Evolutionary conservation across 2,329 filamentous ascomycete species (phyloP).

Genomic region (Metarhizium robertsii): DNA sequence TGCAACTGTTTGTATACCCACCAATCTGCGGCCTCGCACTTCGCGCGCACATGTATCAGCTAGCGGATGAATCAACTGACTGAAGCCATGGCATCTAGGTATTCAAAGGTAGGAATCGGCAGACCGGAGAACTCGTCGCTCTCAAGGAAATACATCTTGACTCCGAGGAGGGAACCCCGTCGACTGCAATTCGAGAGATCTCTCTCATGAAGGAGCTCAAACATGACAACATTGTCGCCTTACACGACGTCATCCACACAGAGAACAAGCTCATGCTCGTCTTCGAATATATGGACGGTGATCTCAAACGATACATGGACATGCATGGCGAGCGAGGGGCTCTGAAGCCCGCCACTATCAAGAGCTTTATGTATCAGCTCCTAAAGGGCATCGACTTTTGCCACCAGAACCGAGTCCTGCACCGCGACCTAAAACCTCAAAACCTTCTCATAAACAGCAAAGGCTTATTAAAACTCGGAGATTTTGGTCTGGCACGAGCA

Average conservation of each 20-base stretch:
- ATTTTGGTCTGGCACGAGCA: slow-evolving; percentile 87
- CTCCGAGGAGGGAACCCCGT: slow-evolving; percentile 94
- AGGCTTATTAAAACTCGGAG: slow-evolving; percentile 82
- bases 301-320: slow-evolving; percentile 99
- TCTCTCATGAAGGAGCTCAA: slow-evolving; percentile 99
- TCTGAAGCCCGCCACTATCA: slow-evolving; percentile 83
- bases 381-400: slow-evolving; percentile 95
- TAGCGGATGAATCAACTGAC: slow-evolving; percentile 8
- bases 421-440: slow-evolving; percentile 92
- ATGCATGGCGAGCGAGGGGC: slow-evolving; percentile 81
- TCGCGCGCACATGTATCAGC: not conserved
- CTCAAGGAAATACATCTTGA: slow-evolving; percentile 98
- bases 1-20: slow-evolving; percentile 63
- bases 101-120: slow-evolving; percentile 95
- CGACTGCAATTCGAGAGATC: slow-evolving; percentile 95
- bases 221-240: slow-evolving; percentile 93
- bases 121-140: slow-evolving; percentile 92
- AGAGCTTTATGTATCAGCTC: slow-evolving; percentile 98
- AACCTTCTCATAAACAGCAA: slow-evolving; percentile 93
- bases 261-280: slow-evolving; percentile 99
- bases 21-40: not conserved
- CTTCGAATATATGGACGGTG: slow-evolving; percentile 98
- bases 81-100: slow-evolving; percentile 46
- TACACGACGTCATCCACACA: slow-evolving; percentile 98
- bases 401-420: slow-evolving; percentile 91